These are phyloP conservation scores for Beauveria scarabaeidicola DNA, from an alignment of 2,329 filamentous ascomycete species.

Conservation along the genomic window DNA sequence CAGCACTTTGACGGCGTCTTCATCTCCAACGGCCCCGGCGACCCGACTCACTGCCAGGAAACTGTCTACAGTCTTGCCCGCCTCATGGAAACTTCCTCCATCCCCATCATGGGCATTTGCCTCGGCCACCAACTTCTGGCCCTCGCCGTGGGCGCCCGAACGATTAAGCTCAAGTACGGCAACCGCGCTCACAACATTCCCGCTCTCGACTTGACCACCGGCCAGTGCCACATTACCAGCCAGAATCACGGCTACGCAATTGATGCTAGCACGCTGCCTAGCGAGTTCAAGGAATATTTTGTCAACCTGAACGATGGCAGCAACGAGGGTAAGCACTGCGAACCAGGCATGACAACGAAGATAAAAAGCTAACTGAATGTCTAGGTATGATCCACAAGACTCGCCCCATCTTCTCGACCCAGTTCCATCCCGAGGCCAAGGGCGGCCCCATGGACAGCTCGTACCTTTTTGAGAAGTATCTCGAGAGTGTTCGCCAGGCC, in stretches of 20 bases:
- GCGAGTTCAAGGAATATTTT: conserved; percentile 96
- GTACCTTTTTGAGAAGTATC: conserved; percentile 94
- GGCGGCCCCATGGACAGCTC: conserved; percentile 92
- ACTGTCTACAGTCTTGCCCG: conserved; percentile 88
- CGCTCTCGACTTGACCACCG: conserved; percentile 85
- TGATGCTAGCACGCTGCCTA: conserved; percentile 70
- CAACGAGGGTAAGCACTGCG: conserved; percentile 64
- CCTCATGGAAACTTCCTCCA: conserved; percentile 81
- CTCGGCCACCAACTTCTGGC: conserved; percentile 94
- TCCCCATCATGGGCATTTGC: conserved; percentile 96
- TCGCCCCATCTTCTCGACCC: conserved; percentile 93
- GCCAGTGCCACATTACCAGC: conserved; percentile 95
- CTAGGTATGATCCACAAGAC: conserved; percentile 83
- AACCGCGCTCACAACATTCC: conserved; percentile 99
- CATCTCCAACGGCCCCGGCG: conserved; percentile 97
- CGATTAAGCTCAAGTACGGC: conserved; percentile 97
- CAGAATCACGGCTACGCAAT: conserved; percentile 99
- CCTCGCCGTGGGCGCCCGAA: conserved; percentile 77
- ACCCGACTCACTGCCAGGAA: conserved; percentile 92
- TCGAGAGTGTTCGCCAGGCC: conserved; percentile 81
- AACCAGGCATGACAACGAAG: background rate
- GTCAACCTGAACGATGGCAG: conserved; percentile 96
- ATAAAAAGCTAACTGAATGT: conserved; percentile 1
- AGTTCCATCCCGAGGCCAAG: conserved; percentile 98
- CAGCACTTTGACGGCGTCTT: conserved; percentile 98